Percentiles rank a stretch among this genome's conserved stretches.
phyloP scores from a whole-genome alignment of 768 basidiomycete species.

The Calocybe indica region DNA sequence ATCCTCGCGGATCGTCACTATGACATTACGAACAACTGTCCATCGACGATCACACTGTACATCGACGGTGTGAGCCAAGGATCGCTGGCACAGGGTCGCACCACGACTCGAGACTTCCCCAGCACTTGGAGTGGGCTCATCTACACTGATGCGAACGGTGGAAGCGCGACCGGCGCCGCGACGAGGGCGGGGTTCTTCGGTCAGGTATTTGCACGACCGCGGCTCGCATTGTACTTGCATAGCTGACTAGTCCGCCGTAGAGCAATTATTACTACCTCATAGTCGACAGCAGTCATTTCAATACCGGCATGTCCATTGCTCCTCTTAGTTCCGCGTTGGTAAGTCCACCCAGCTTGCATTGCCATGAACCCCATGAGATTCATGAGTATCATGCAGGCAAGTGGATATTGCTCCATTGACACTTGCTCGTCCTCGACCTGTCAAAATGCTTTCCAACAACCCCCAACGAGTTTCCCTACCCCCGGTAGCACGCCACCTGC shows the following conservation, averaged over 20 bases:
- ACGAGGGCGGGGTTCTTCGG: conserved; percentile 20
- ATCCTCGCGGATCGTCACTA: conserved; percentile 5
- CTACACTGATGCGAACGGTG: conserved; percentile 18
- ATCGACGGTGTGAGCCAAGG: conserved; percentile 18
- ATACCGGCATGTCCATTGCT: conserved; percentile 1
- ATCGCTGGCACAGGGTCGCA: conserved; percentile 11
- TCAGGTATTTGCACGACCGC: conserved; percentile 2
- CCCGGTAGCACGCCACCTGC: conserved; percentile 10
- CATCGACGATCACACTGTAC: conserved; percentile 13
- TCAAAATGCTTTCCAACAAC: conserved; percentile 15
- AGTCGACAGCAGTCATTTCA: neutral
- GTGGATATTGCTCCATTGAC: conserved; percentile 15
- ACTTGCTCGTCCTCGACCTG: conserved; percentile 10
- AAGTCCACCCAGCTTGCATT: neutral
- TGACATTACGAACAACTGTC: conserved; percentile 20
- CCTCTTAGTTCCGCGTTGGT: conserved; percentile 3
- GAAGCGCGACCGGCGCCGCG: conserved; percentile 14
- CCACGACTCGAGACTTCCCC: conserved; percentile 7
- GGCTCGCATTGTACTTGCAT: neutral
- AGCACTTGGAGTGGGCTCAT: conserved; percentile 18
- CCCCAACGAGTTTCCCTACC: conserved; percentile 19
- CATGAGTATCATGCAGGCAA: conserved; percentile 3
- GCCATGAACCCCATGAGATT: no score
- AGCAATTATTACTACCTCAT: conserved; percentile 4
- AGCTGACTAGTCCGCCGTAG: neutral